Percentiles rank a stretch among this genome's conserved stretches.
Conservation (phyloP, 495 filamentous ascomycete genomes). For the Cryomyces minteri region DNA sequence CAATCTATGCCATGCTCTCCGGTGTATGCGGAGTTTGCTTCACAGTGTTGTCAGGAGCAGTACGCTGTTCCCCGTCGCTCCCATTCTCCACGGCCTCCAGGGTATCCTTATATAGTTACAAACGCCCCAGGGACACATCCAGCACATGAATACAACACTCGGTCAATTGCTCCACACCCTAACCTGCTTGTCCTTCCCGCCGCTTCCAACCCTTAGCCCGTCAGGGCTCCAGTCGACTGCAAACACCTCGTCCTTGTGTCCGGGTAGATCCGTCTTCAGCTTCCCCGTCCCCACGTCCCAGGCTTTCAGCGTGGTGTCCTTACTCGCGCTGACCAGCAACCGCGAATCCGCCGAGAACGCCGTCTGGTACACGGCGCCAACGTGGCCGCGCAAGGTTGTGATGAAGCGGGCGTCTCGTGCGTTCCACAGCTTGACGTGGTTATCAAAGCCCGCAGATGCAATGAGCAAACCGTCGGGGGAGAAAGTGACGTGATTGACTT, state of each 20-base stretch:
- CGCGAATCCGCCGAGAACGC: conserved; percentile 80
- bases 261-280: conserved; percentile 69
- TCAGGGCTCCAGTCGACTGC: conserved; percentile 86
- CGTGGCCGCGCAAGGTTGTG: conserved; percentile 74
- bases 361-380: conserved; percentile 81
- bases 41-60: too few species aligned
- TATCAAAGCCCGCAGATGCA: conserved; percentile 80
- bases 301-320: conserved; percentile 88
- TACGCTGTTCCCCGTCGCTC: too few species aligned
- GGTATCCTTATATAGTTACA: too few species aligned
- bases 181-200: conserved; percentile 84
- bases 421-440: conserved; percentile 78
- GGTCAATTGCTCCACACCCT: conserved; percentile 60
- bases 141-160: not conserved
- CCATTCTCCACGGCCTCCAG: too few species aligned
- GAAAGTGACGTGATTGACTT: conserved; percentile 89
- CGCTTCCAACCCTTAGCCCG: conserved; percentile 67
- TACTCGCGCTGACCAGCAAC: conserved; percentile 65
- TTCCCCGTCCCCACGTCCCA: conserved; percentile 82
- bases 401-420: conserved; percentile 62
- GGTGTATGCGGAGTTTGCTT: too few species aligned
- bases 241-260: conserved; percentile 89
- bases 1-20: too few species aligned
- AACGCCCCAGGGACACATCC: too few species aligned
- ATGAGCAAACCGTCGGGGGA: conserved; percentile 76